Conservation (phyloP, 2,329 filamentous ascomycete species). For the Fusarium mangiferae region DNA sequence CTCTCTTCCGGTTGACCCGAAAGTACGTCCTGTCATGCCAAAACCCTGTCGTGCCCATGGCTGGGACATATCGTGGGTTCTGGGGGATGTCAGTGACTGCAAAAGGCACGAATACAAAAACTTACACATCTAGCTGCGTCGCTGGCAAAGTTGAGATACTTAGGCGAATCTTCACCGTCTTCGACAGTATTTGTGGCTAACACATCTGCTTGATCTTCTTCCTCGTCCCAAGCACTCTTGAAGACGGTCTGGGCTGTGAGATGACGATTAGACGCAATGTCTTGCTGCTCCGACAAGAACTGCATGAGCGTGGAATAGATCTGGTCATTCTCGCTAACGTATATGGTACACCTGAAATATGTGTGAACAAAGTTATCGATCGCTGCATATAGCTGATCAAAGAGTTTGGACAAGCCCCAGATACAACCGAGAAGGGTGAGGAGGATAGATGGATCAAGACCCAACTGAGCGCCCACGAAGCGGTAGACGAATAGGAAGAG, state of each 20-base stretch:
- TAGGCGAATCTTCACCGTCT: constrained; percentile 49
- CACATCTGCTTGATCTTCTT: constrained; percentile 55
- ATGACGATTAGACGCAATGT: constrained; percentile 61
- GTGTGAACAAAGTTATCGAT: constrained; percentile 52
- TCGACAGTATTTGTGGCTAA: constrained; percentile 52
- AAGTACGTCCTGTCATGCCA: constrained; percentile 66
- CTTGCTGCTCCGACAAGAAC: constrained; percentile 65
- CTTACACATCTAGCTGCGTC: constrained; percentile 63
- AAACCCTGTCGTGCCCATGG: constrained; percentile 63
- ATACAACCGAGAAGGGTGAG: constrained; percentile 58
- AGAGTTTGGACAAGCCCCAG: constrained; percentile 57
- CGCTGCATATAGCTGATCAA: constrained; percentile 49
- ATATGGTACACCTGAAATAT: constrained; percentile 63
- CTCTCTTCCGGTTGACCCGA: constrained; percentile 57
- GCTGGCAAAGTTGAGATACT: constrained; percentile 69
- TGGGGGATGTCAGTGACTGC: constrained; percentile 27
- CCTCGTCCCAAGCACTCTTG: constrained; percentile 67
- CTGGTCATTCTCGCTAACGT: constrained; percentile 65
- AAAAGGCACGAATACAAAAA: background rate
- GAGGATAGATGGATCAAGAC: constrained; percentile 60
- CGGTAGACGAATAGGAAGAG: constrained; percentile 59
- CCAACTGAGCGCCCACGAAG: constrained; percentile 56
- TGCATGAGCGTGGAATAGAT: constrained; percentile 69
- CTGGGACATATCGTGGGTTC: constrained; percentile 64
- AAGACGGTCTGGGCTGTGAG: constrained; percentile 66